Base-by-base conservation (phyloP, 805 yeast species). In the Lachancea mirantina region DNA sequence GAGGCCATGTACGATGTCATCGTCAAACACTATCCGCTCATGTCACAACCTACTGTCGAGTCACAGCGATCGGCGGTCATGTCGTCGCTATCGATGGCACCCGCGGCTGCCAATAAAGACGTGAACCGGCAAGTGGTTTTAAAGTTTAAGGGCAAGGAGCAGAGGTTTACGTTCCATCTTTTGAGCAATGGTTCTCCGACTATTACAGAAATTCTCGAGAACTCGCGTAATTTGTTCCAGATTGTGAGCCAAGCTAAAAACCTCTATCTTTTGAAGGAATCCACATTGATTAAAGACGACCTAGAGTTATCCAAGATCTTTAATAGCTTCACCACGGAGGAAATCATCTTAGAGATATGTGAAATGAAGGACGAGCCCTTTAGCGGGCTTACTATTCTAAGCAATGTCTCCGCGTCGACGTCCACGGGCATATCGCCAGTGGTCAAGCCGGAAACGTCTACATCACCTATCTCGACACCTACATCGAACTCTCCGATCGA, bases 171-270 rank as follows among this genome's bases (percentile, higher is more conserved):
- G 3, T 88, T 70, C 54, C 74, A 82, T 9, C 67, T 75, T 4
- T 56, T 66, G 28, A 72, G 75, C 41, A 73, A 80, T 27, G 80
- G 94, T 0, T 80, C 94, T 5, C 97, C 97, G 2, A 78, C 92
- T 0, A 61, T 78, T 23, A 49, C 68, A 18, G 97, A 88, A 56
- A 59, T 88, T n/a, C 46, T 85, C 8, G 83, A 81, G 36, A 87
- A 85, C 51, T 85, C 84, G 10, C 74, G 74, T 34, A 64, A 68
- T 31, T 82, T 88, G 15, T 88, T 88, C 55, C 69, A 72, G n/a
- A 70, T 77, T 19, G 58, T 36, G 20, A 26, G 40, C 5, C 35
- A 35, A 24, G 30, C 38, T 11, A 39, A 41, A 16, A 34, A 34
- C 14, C 28, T 53, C 18, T 47, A 44, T 9, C 35, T 53, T 14